Percentiles rank a stretch among this genome's conserved stretches.
Conservation (phyloP, 176 grass and related monocot species). For the Sorghum bicolor region Sorghum_bicolor_NCBIv3 NC_012873.2:60180501-60181000, state of each 20-base stretch:
- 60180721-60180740: constrained; percentile 56
- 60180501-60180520: background rate
- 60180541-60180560: constrained; percentile 47
- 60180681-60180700: constrained; percentile 68
- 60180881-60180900: constrained; percentile 78
- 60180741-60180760: constrained; percentile 44
- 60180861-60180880: constrained; percentile 83
- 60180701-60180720: constrained; percentile 50
- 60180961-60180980: constrained; percentile 43
- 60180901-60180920: constrained; percentile 70
- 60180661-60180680: constrained; percentile 16
- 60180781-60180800: constrained; percentile 33
- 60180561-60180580: constrained; percentile 79
- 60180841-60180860: constrained; percentile 68
- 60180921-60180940: constrained; percentile 67
- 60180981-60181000: constrained; percentile 15
- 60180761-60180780: constrained; percentile 41
- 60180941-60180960: constrained; percentile 64
- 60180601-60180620: constrained; percentile 47
- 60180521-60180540: constrained; percentile 21
- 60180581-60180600: constrained; percentile 81
- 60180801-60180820: constrained; percentile 16
- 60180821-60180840: constrained; percentile 49
- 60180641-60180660: constrained; percentile 28
- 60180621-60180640: constrained; percentile 38